phyloP scores from a whole-genome alignment of 2,329 filamentous ascomycete genomes.

The Epichloe scottii region DNA sequence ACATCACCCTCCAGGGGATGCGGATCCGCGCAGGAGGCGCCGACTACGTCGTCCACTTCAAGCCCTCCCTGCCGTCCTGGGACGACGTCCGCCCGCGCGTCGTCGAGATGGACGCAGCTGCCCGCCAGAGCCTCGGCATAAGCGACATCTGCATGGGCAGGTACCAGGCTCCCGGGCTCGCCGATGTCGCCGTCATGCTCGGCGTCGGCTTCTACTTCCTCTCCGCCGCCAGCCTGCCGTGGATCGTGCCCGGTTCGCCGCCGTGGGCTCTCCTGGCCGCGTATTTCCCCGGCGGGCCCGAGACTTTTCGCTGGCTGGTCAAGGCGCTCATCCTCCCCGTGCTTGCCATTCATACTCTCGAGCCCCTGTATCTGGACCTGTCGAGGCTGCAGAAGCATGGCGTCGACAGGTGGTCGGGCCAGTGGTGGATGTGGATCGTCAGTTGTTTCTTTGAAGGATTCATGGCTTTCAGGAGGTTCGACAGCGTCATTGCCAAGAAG shows the following conservation, averaged over 20 bases:
- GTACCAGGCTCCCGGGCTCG: constrained; percentile 28
- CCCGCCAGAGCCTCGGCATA: constrained; percentile 47
- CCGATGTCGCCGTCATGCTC: constrained; percentile 41
- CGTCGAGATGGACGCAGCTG: constrained; percentile 53
- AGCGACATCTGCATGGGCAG: constrained; percentile 29
- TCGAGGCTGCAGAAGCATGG: constrained; percentile 32
- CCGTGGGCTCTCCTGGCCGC: constrained; percentile 37
- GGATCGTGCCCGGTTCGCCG: constrained; percentile 38
- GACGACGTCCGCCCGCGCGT: constrained; percentile 56
- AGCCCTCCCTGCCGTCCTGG: constrained; percentile 57
- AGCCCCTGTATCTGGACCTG: constrained; percentile 43
- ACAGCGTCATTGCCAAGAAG: constrained; percentile 33
- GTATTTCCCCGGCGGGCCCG: constrained; percentile 44
- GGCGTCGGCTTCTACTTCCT: constrained; percentile 42
- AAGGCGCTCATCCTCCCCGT: constrained; percentile 46
- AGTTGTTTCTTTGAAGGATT: constrained; percentile 43
- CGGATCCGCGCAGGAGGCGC: constrained; percentile 40
- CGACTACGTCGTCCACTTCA: constrained; percentile 45
- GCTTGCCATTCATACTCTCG: constrained; percentile 50
- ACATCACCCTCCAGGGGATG: constrained; percentile 53
- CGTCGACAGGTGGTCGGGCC: constrained; percentile 28
- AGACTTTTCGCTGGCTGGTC: constrained; percentile 45
- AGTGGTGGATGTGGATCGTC: constrained; percentile 44
- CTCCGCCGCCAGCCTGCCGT: constrained; percentile 33
- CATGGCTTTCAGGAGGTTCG: constrained; percentile 37